Base-by-base conservation (phyloP, 1,284 basidiomycete species). In the Melampsora abietis-canadensis region DNA sequence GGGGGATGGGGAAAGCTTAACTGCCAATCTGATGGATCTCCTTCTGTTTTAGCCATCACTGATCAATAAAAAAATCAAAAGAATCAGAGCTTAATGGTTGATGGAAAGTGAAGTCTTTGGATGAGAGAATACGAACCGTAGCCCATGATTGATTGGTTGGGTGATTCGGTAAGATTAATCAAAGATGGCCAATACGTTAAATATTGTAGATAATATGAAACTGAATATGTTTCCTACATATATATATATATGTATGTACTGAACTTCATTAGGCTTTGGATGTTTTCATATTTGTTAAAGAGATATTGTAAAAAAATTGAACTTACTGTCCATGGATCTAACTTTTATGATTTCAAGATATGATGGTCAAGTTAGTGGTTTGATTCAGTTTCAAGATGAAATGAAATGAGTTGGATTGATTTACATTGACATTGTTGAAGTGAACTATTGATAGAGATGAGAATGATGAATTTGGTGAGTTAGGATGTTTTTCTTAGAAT, bases 31-130 rank as follows among this genome's bases (percentile, higher is more conserved):
- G 82, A 76, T 0, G 85, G 84, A 15, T 82, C 76, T 7, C 92
- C 92, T 82, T 94, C 92, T 0, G 90, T 90, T 80, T 93, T 94
- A 40, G 91, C 92, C 75, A 94, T 84, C 74, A 94, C 92, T 93
- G 76, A 34, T 30, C 21, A 27, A 47, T 24, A 12, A 44, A 51
- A 63, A 14, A 59, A 27, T 8, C 21, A 61, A 34, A 61, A 31
- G 27, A 61, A 61, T 7, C 4, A 61, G 60, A 3, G 1, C 2
- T 27, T 27, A n/a, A n/a, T n/a, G n/a, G n/a, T n/a, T n/a, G n/a
- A n/a, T n/a, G n/a, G n/a, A n/a, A n/a, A n/a, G n/a, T n/a, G n/a
- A n/a, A n/a, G n/a, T n/a, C n/a, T n/a, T n/a, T n/a, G 12, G 51
- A 24, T 37, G 34, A 4, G 46, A 14, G 8, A 14, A 40, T 10